These are phyloP conservation scores for Luffa aegyptiaca DNA, from an alignment of 306 rosid genomes.

Conservation along the genomic window DNA sequence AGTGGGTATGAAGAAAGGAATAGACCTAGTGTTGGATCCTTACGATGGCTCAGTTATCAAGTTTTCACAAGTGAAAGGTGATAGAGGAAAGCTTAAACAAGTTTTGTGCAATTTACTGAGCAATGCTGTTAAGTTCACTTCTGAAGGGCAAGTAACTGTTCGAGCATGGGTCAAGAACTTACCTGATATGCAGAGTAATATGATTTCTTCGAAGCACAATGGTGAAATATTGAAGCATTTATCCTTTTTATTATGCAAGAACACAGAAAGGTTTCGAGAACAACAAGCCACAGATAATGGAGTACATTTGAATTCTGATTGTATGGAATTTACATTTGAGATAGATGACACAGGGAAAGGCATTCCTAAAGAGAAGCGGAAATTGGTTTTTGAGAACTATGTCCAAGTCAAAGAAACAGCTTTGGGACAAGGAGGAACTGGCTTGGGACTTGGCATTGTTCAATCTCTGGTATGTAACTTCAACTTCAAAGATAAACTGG, in stretches of 20 bases:
- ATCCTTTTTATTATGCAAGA: slow-evolving; percentile 26
- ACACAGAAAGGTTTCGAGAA: slow-evolving; percentile 7
- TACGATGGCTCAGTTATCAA: slow-evolving; percentile 41
- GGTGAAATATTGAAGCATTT: slow-evolving; percentile 12
- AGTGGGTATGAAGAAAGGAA: slow-evolving; percentile 46
- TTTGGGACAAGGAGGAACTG: slow-evolving; percentile 60
- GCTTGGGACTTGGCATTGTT: slow-evolving; percentile 92
- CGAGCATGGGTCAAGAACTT: slow-evolving; percentile 49
- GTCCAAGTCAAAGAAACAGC: slow-evolving; percentile 65
- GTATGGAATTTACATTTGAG: slow-evolving; percentile 57
- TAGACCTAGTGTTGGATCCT: slow-evolving; percentile 67
- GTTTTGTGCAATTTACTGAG: slow-evolving; percentile 54
- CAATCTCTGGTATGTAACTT: slow-evolving; percentile 51
- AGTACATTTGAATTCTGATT: slow-evolving; percentile 20
- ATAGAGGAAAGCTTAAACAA: slow-evolving; percentile 69
- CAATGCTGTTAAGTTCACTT: slow-evolving; percentile 78
- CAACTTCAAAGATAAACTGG: background rate
- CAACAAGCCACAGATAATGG: slow-evolving; percentile 19
- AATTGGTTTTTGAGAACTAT: slow-evolving; percentile 56
- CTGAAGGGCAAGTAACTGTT: slow-evolving; percentile 49
- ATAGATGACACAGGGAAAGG: slow-evolving; percentile 89
- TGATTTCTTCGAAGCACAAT: slow-evolving; percentile 16
- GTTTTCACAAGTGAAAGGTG: slow-evolving; percentile 51
- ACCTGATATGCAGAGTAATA: slow-evolving; percentile 30
- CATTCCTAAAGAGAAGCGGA: slow-evolving; percentile 62